Evolutionary conservation across 139 green algal genomes (phyloP).

Genomic region (Tetradesmus obliquus): DNA sequence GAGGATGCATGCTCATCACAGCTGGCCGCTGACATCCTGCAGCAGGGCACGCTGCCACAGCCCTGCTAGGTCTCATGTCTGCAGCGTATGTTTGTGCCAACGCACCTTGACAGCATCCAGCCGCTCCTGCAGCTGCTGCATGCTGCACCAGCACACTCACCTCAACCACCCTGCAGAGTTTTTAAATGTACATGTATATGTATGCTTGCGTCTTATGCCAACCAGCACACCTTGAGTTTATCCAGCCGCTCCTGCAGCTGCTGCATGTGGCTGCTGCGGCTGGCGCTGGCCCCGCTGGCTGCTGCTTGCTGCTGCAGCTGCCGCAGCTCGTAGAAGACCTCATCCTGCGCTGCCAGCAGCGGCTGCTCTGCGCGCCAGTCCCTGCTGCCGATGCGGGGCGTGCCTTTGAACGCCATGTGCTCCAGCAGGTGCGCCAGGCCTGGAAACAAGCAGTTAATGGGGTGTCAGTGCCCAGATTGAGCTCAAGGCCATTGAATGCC

Average conservation of each 20-base stretch:
- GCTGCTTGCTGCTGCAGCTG: constrained; percentile 39
- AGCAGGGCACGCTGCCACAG: no score
- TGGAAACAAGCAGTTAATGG: constrained; percentile 13
- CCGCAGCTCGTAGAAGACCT: constrained; percentile 76
- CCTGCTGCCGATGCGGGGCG: constrained; percentile 33
- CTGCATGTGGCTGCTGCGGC: not conserved
- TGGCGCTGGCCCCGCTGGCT: not conserved
- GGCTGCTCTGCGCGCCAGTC: constrained; percentile 38
- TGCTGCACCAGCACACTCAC: not conserved
- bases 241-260: constrained; percentile 55
- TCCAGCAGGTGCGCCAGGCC: constrained; percentile 91
- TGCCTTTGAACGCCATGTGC: constrained; percentile 89
- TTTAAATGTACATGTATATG: not conserved
- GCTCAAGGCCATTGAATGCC: constrained; percentile 50
- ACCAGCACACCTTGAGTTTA: constrained; percentile 41
- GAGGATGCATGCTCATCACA: no score
- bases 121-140: constrained; percentile 49
- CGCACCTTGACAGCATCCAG: constrained; percentile 48
- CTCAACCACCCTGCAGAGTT: not conserved
- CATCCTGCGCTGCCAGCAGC: constrained; percentile 30
- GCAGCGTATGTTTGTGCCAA: not conserved
- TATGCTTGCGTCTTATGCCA: not conserved
- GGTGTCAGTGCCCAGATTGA: not conserved
- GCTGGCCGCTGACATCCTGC: no score
- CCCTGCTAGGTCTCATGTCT: no score